A percentile compares a stretch with the other conserved stretches of the same genome.
These are phyloP conservation scores for Lobulomyces angularis DNA, from an alignment of 192 early-diverging fungal genomes.

Conservation along the genomic window DNA sequence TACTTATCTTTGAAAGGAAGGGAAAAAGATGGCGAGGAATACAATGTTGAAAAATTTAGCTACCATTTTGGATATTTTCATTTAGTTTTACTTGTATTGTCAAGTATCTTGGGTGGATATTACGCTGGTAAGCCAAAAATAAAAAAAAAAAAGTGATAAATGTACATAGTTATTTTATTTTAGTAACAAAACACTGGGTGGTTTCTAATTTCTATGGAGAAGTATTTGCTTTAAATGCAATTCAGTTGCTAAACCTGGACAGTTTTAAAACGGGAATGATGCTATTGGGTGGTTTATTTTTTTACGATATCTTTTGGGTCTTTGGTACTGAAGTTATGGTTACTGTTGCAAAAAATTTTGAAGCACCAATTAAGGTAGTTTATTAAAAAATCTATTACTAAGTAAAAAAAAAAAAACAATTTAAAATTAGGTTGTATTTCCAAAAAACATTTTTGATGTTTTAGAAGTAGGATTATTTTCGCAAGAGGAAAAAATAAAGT, in stretches of 20 bases:
- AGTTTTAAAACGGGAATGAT: conserved; percentile 96
- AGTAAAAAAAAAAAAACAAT: conserved; percentile 15
- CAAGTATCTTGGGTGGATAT: conserved; percentile 48
- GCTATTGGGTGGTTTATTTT: conserved; percentile 76
- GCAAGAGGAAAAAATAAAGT: conserved; percentile 26
- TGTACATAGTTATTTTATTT: no score
- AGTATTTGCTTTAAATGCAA: conserved; percentile 72
- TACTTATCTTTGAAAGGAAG: conserved; percentile 55
- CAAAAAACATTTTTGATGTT: conserved; percentile 49
- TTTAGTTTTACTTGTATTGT: conserved; percentile 37
- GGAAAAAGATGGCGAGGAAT: conserved; percentile 58
- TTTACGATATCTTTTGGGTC: conserved; percentile 99
- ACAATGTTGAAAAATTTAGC: no score
- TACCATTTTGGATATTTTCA: conserved; percentile 49
- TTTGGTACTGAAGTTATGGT: conserved; percentile 99
- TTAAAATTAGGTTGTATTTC: no score
- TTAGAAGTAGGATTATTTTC: conserved; percentile 23
- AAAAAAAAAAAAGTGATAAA: no score
- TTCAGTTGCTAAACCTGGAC: conserved; percentile 78
- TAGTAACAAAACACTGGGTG: conserved; percentile 87
- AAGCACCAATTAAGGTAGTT: conserved; percentile 92
- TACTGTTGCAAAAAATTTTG: conserved; percentile 87
- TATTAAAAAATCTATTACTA: conserved; percentile 61
- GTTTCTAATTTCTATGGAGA: conserved; percentile 78
- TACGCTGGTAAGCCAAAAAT: no score